Evolutionary conservation across 2,329 filamentous ascomycete species (phyloP), one percentile per base, ranked within the genome.

Genomic region (Trichophyton equinum): DNA sequence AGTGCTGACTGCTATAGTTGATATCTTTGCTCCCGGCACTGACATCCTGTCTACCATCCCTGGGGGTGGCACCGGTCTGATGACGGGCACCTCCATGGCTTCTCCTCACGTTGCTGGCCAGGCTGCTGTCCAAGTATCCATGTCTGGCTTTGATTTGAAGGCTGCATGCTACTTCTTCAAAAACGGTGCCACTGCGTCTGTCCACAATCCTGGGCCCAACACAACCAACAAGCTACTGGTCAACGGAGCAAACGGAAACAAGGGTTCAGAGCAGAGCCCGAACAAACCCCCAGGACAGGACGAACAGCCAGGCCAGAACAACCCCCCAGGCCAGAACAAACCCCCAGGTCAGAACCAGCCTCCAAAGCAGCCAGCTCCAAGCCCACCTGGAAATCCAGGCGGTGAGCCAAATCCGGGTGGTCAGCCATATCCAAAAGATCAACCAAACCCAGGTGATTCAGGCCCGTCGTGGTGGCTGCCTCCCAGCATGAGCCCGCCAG

Each of bases 21-120:
- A 83, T 67, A 71, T 85, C 67, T 84, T 79, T 65, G 81, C 80
- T 13, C 81, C 82, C 0, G 82, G 82, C 38, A 74, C 79, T 63
- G 64, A 76, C 64, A 77, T 84, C 62, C 71, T 79, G 8, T 78
- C 74, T 38, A 67, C 80, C 8, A 82, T 78, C 77, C 75, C 72
- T 27, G 71, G 71, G 62, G 76, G 74, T 40, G 74, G 78, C 61
- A 75, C 79, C 65, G 78, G 81, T 66, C 65, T 66, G 60, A 69
- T 73, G 58, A 72, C 70, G 22, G 71, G 71, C 55, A 73, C 72
- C 46, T 73, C 72, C 8, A 71, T 72, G 67, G 69, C 71, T 33
- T 67, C 69, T 18, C 73, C 73, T 62, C 74, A 75, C 68, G 78
- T 82, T 62, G 77, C 80, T 9, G 81, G 81, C 59, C 72, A 81